Conservation (phyloP, 192 early-diverging fungal species). For the Coemansia sp. region DNA sequence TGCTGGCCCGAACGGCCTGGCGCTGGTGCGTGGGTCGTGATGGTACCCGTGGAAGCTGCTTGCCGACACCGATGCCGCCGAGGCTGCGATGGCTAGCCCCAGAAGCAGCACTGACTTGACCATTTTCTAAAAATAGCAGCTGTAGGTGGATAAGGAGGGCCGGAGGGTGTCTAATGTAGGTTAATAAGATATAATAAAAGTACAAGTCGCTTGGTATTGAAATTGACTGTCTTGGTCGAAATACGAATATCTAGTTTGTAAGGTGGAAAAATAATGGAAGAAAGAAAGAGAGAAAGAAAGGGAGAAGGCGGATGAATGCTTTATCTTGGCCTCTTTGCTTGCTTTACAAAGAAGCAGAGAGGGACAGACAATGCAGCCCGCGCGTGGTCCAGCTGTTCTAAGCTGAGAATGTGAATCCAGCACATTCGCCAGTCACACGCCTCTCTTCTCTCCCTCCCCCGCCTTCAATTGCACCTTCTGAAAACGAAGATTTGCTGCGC, state of each 20-base stretch:
- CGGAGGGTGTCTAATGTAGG: not conserved
- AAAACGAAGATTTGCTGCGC: not conserved
- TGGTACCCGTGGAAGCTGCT: constrained; percentile 49
- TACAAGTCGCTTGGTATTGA: not conserved
- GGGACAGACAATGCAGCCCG: too few relatives aligned
- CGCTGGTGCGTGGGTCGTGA: constrained; percentile 32
- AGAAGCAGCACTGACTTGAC: constrained; percentile 46
- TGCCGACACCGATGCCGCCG: not conserved
- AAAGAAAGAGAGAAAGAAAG: not conserved
- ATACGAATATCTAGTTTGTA: too few relatives aligned
- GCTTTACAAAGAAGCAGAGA: too few relatives aligned
- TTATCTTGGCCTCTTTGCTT: not conserved
- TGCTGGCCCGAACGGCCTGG: constrained; percentile 42
- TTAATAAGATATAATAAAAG: not conserved
- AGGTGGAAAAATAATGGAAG: not conserved
- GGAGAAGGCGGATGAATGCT: too few relatives aligned
- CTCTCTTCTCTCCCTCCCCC: too few relatives aligned
- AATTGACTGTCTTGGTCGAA: not conserved
- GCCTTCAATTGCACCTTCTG: too few relatives aligned
- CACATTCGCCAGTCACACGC: not conserved
- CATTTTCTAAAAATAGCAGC: constrained; percentile 18
- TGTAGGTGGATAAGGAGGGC: not conserved
- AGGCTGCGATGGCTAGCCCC: constrained; percentile 31
- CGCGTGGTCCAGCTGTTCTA: too few relatives aligned
- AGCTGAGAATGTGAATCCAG: not conserved